Base-by-base conservation (phyloP, 1,284 basidiomycete species). In the Rhodotorula sp. region DNA sequence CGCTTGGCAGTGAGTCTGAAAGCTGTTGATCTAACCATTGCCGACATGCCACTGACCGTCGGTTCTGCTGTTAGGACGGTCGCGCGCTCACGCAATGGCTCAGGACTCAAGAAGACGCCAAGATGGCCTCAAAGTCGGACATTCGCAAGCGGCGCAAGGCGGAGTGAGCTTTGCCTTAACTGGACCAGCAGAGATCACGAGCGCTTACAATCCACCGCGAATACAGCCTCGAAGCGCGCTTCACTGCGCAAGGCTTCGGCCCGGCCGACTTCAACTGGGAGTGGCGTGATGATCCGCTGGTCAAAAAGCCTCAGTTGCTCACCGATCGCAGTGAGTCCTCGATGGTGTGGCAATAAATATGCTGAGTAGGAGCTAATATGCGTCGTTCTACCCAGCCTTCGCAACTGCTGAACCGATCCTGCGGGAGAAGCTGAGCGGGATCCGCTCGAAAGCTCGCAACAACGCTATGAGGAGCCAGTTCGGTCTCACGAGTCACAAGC, bases 211-310 rank as follows among this genome's bases (percentile, higher is more conserved):
- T 16, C 5, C 21, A n/a, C 14, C 23, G 3, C 20, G 26, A 21
- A 5, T 12, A 46, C 63, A 70, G 64, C 7, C 34, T 71, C 21
- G 43, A 51, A 15, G 14, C 14, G 16, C 61, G 48, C 21, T 48
- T 68, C 67, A 52, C 51, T 56, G 56, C 20, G 34, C 56, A 59
- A 3, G 67, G 62, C 20, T 68, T 68, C 29, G 4, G 14, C 4
- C 34, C 29, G 18, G 1, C 2, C 23, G 66, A 67, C 47, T 58
- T 62, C 26, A 23, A 7, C 47, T 21, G 15, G 4, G 39, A 26
- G 29, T 60, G 52, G 26, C 12, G 2, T 12, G 2, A 31, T 8
- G 49, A 68, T 21, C 12, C 26, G 8, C 34, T 58, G 21, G 39
- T 59, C 3, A 39, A 23, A 21, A 58, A 68, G 61, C 61, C 67